phyloP scores from a whole-genome alignment of 768 basidiomycete genomes.

The Boletus sp. region DNA sequence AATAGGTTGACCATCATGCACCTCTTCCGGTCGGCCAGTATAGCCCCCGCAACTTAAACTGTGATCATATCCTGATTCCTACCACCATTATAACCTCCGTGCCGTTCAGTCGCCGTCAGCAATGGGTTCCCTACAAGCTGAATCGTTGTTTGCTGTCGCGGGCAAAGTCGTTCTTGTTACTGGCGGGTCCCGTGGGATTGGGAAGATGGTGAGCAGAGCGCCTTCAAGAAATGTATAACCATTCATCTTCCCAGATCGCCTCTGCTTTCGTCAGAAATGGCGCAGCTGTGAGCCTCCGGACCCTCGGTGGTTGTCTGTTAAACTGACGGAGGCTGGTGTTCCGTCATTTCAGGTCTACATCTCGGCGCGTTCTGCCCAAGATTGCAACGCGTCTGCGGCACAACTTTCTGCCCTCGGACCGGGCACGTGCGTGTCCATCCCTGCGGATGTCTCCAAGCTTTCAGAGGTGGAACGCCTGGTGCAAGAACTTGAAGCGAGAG shows the following conservation, averaged over 20 bases:
- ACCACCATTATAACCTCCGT: background rate
- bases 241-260: conserved; percentile 46
- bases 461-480: conserved; percentile 54
- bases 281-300: conserved; percentile 41
- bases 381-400: conserved; percentile 48
- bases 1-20: conserved; percentile 13
- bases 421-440: conserved; percentile 51
- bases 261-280: conserved; percentile 62
- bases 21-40: background rate
- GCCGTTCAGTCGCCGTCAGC: background rate
- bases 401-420: conserved; percentile 52
- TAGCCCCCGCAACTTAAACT: background rate
- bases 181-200: conserved; percentile 64
- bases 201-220: conserved; percentile 50
- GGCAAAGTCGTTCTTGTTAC: conserved; percentile 59
- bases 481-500: conserved; percentile 46
- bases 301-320: conserved; percentile 4
- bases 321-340: background rate
- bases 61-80: background rate
- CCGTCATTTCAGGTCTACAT: conserved; percentile 50
- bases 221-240: background rate
- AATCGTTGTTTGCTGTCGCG: conserved; percentile 47
- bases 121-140: conserved; percentile 37
- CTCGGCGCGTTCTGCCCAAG: conserved; percentile 51
- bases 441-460: conserved; percentile 51